Percentiles rank a stretch among this genome's conserved stretches.
Evolutionary conservation across 176 grass and related monocot genomes (phyloP).

Genomic region (Cocos nucifera): DNA sequence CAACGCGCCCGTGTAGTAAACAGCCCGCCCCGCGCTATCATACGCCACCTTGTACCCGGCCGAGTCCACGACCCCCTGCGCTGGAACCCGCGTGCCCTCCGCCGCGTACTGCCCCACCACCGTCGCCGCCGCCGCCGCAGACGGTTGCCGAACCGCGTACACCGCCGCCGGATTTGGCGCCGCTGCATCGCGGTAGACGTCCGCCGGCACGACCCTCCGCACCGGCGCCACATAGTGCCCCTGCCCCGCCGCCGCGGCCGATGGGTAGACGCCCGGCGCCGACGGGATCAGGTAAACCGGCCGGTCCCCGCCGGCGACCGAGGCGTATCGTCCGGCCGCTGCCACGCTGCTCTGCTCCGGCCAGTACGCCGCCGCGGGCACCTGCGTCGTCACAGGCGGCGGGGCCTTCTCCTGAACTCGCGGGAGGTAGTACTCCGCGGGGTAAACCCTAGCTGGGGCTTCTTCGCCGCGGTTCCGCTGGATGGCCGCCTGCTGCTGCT

Average conservation of each 20-base stretch:
- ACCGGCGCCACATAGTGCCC: conserved; percentile 1
- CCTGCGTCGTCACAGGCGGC: conserved; percentile 14
- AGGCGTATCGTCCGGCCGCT: conserved; percentile 1
- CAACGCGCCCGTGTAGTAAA: conserved; percentile 73
- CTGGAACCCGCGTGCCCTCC: not conserved
- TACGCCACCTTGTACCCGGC: conserved; percentile 38
- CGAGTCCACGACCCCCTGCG: conserved; percentile 12
- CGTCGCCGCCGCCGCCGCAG: not conserved
- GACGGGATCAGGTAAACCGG: conserved; percentile 13
- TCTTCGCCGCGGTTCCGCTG: conserved; percentile 57
- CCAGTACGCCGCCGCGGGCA: conserved; percentile 22
- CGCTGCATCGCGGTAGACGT: conserved; percentile 20
- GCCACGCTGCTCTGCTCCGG: not conserved
- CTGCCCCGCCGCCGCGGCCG: not conserved
- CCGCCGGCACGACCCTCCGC: conserved; percentile 1
- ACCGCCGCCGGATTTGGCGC: conserved; percentile 3
- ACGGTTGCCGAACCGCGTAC: not conserved
- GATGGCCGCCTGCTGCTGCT: conserved; percentile 24
- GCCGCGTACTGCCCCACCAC: not conserved
- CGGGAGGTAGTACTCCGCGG: conserved; percentile 39
- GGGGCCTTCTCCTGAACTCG: conserved; percentile 53
- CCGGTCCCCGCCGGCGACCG: conserved; percentile 9
- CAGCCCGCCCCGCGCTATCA: conserved; percentile 58
- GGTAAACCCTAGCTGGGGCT: conserved; percentile 39
- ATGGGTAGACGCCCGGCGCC: not conserved